Base-by-base conservation (phyloP, 1,139 yeast genomes). In the Ogataea hybrid region DNA sequence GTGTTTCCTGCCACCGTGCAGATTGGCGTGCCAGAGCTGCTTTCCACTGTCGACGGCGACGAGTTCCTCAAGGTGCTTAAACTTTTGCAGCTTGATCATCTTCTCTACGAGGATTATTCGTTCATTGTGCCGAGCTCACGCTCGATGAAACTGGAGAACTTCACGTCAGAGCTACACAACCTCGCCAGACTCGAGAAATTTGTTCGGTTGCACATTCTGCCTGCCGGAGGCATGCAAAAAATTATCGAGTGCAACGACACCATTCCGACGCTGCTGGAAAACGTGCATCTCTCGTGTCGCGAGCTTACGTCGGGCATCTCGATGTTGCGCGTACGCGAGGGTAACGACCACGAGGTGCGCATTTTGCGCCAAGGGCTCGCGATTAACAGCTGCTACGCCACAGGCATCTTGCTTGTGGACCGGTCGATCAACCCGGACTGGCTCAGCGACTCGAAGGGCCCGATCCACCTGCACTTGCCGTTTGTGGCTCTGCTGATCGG, bases 351-450 rank as follows among this genome's bases (percentile, higher is more conserved):
- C 51, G 88, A 83, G 51, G 84, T 85, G 0, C 68, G 81, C 39
- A 66, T 89, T 7, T 49, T 84, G 17, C 72, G 77, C 22, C 78
- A 76, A 53, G 97, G 96, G 1, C 81, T 90, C 53, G 72, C 89
- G 0, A 69, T 78, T 8, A 58, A 33, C 12, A 29, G 29, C 8
- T 2, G 23, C 14, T 28, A 27, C 22, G 35, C 47, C 10, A 67
- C 82, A 1, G 87, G 96, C 46, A 79, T 89, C 2, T 77, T 87
- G 45, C 64, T 84, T 15, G 69, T 88, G 25, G 96, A 89, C 53
- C 69, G 80, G 41, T 90, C 92, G 5, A 65, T 81, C 12, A 68
- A 77, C 9, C 75, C 83, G 5, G 59, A 62, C 2, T 88, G 97
- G 96, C 61, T 86, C 4, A 68, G 71, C 32, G 54, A 58, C 8